Percentiles rank a stretch among this genome's conserved stretches.
Evolutionary conservation across 768 basidiomycete species (phyloP).

Genomic region (Bullera alba): DNA sequence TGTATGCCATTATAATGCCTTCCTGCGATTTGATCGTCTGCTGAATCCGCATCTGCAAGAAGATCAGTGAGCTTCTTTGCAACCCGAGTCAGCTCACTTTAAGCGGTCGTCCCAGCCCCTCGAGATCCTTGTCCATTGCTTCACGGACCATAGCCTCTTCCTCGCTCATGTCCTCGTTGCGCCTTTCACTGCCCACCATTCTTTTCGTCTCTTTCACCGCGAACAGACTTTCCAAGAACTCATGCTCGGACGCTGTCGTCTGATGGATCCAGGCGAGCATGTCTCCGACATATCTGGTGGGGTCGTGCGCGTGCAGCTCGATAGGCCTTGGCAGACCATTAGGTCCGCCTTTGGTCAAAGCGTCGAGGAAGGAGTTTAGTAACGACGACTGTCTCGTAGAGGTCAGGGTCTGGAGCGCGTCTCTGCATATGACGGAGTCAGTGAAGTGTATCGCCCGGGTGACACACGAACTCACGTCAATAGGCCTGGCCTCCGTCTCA

Average conservation of each 20-base stretch:
- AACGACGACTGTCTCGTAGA: constrained; percentile 75
- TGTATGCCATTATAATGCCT: constrained; percentile 83
- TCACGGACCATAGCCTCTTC: constrained; percentile 74
- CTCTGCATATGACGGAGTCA: constrained; percentile 49
- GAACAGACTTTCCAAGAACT: constrained; percentile 84
- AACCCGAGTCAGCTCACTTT: constrained; percentile 67
- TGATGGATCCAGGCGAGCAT: constrained; percentile 99
- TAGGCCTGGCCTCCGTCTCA: constrained; percentile 71
- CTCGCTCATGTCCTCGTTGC: constrained; percentile 49
- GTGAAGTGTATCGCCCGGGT: not conserved
- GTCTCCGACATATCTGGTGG: constrained; percentile 90
- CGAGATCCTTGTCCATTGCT: constrained; percentile 72
- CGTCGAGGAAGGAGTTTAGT: constrained; percentile 72
- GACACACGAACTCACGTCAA: constrained; percentile 55
- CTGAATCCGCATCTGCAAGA: constrained; percentile 67
- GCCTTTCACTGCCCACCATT: constrained; percentile 61
- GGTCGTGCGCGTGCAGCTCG: constrained; percentile 96
- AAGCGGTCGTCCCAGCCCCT: constrained; percentile 78
- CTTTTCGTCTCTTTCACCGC: constrained; percentile 57
- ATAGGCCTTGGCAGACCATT: constrained; percentile 83
- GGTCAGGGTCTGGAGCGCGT: constrained; percentile 68
- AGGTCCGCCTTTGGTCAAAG: constrained; percentile 79
- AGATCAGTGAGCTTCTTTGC: not conserved
- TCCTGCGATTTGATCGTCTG: constrained; percentile 92
- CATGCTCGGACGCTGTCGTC: constrained; percentile 85